Evolutionary conservation across 305 asterid species (phyloP).

Genomic region (Fraxinus velutina): DNA sequence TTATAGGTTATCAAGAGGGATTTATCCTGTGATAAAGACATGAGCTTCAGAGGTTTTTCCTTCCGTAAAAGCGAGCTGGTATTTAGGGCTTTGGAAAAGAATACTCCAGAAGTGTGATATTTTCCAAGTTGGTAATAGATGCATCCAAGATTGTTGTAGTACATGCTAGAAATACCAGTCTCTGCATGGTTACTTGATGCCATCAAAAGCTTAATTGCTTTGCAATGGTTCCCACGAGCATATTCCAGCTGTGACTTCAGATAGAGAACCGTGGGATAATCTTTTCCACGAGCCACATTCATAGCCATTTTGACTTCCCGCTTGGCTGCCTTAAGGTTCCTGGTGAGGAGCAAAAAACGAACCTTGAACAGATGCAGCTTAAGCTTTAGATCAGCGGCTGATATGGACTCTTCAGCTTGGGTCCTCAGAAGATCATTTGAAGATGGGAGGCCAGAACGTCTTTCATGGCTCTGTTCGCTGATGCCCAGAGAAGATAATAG

Average conservation of each 20-base stretch:
- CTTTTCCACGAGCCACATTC: constrained; percentile 82
- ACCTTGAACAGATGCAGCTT: constrained; percentile 85
- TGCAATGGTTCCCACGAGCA: constrained; percentile 75
- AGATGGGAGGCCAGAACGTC: constrained; percentile 53
- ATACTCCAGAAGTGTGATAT: constrained; percentile 61
- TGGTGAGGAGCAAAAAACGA: constrained; percentile 65
- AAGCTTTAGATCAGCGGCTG: constrained; percentile 62
- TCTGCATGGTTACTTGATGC: constrained; percentile 63
- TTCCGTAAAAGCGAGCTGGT: constrained; percentile 32
- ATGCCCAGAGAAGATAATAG: constrained; percentile 64
- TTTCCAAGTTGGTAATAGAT: constrained; percentile 74
- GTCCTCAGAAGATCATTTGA: constrained; percentile 48
- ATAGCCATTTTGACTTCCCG: constrained; percentile 92
- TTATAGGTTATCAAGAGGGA: constrained; percentile 36
- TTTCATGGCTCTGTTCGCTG: constrained; percentile 45
- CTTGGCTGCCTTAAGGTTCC: constrained; percentile 87
- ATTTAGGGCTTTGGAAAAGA: constrained; percentile 71
- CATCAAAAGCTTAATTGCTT: constrained; percentile 82
- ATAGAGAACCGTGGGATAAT: constrained; percentile 71
- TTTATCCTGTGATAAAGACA: constrained; percentile 42
- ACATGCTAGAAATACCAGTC: constrained; percentile 65
- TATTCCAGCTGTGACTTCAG: constrained; percentile 92
- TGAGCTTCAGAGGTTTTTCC: constrained; percentile 42
- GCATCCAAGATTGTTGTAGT: constrained; percentile 91
- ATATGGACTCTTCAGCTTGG: constrained; percentile 61